Evolutionary conservation across 2,329 filamentous ascomycete genomes (phyloP), one percentile per base, ranked within the genome.

Genomic region (Neopestalotiopsis clavispora): DNA sequence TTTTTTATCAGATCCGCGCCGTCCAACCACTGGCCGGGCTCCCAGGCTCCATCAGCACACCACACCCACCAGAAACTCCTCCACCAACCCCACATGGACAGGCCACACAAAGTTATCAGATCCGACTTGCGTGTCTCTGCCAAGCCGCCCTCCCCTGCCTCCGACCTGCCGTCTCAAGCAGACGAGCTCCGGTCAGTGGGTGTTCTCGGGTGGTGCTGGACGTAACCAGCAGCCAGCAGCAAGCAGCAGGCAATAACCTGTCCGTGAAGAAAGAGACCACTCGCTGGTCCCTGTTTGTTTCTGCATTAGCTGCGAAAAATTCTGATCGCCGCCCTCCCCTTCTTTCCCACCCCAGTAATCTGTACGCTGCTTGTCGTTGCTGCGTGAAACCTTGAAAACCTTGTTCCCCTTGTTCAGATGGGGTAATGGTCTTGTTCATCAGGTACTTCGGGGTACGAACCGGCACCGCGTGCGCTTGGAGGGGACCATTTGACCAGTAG

Each of bases 51-150:
- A 52, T 52, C 45, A 52, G 13, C 14, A 13, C 42, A 49, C 42
- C 45, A 20, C 45, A 52, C 34, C 42, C 14, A 40, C n/a, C 34
- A 42, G n/a, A n/a, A 9, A 64, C 9, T 30, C 59, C 59, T 30
- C 59, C 30, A 28, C 40, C 12, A 23, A 32, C 63, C 45, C 63
- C 28, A 42, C 49, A 38, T 42, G n/a, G 10, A 14, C 61, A 65
- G 60, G 61, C 73, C 75, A 71, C 74, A 75, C 78, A 78, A 76
- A 79, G 77, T 79, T 80, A 79, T 80, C 78, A 74, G 78, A 80
- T 80, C 78, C 77, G 77, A 28, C 30, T 34, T 61, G 74, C 72
- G 75, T 75, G 72, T 62, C 68, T 67, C 59, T 62, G 74, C 74
- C 74, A 77, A 77, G 76, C 71, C 62, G 23, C 38, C 30, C 63